phyloP scores from a whole-genome alignment of 2,329 filamentous ascomycete species.

The Zasmidium angulare region DNA sequence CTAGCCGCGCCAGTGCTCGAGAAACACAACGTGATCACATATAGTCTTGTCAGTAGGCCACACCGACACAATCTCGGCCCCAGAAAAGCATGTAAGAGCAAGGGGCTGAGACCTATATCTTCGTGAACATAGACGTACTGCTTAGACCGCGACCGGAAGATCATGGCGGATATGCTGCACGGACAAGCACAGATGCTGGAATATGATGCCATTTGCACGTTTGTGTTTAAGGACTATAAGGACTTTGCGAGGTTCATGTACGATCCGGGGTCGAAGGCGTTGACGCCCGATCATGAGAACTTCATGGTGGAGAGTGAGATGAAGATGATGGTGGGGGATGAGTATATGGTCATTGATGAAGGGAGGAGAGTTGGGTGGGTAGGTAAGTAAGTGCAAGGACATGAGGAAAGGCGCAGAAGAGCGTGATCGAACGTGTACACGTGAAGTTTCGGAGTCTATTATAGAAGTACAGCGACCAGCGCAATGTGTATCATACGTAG shows the following conservation, averaged over 20 bases:
- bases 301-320: constrained; percentile 39
- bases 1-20: constrained; percentile 45
- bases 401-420: no score
- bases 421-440: neutral
- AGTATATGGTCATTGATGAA: constrained; percentile 36
- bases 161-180: constrained; percentile 47
- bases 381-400: neutral
- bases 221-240: constrained; percentile 48
- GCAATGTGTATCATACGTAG: constrained; percentile 20
- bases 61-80: neutral
- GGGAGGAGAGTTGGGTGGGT: constrained; percentile 39
- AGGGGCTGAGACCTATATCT: constrained; percentile 9
- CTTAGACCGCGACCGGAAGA: constrained; percentile 44
- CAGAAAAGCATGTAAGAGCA: no score
- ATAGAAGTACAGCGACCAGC: constrained; percentile 12
- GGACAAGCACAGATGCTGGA: constrained; percentile 45
- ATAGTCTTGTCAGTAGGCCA: constrained; percentile 44
- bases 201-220: constrained; percentile 51
- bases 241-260: constrained; percentile 49
- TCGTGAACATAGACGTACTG: constrained; percentile 49
- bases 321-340: constrained; percentile 49
- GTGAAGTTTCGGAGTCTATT: neutral
- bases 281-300: constrained; percentile 37
- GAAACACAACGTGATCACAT: constrained; percentile 46
- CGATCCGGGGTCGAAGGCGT: constrained; percentile 45